A percentile compares a stretch with the other conserved stretches of the same genome.
Evolutionary conservation across 2,329 filamentous ascomycete species (phyloP).

Genomic region (Penicillium thymicola): DNA sequence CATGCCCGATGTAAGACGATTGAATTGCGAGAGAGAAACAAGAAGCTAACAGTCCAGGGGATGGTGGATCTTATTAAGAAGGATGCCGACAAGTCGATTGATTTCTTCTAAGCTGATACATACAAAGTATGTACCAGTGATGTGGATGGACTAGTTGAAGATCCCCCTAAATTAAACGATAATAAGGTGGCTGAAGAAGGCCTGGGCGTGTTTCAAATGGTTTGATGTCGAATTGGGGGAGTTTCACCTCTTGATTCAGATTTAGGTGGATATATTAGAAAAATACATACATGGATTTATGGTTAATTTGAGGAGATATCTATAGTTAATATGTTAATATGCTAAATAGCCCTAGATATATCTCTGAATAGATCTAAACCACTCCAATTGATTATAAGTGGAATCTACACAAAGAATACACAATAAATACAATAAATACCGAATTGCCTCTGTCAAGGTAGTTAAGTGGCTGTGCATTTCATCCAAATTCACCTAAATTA

Average conservation of each 20-base stretch:
- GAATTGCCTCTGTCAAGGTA: neutral
- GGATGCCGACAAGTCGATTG: conserved; percentile 89
- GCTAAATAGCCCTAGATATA: too few species aligned
- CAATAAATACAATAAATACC: neutral
- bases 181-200: conserved; percentile 1
- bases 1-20: conserved; percentile 76
- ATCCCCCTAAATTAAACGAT: neutral
- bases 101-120: conserved; percentile 61
- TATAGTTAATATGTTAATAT: too few species aligned
- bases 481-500: neutral
- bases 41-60: conserved; percentile 55
- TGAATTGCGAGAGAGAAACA: conserved; percentile 14
- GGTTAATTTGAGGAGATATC: too few species aligned
- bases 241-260: neutral
- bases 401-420: too few species aligned
- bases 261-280: neutral
- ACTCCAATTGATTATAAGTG: too few species aligned
- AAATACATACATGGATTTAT: neutral
- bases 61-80: conserved; percentile 93
- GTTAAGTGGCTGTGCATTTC: neutral
- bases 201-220: neutral
- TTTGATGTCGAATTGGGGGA: neutral
- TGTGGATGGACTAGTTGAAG: neutral
- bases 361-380: too few species aligned
- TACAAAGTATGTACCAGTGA: neutral